Percentiles rank a stretch among this genome's conserved stretches.
Conservation (phyloP, 257 asterid species). For the Voacanga thouarsii region DNA sequence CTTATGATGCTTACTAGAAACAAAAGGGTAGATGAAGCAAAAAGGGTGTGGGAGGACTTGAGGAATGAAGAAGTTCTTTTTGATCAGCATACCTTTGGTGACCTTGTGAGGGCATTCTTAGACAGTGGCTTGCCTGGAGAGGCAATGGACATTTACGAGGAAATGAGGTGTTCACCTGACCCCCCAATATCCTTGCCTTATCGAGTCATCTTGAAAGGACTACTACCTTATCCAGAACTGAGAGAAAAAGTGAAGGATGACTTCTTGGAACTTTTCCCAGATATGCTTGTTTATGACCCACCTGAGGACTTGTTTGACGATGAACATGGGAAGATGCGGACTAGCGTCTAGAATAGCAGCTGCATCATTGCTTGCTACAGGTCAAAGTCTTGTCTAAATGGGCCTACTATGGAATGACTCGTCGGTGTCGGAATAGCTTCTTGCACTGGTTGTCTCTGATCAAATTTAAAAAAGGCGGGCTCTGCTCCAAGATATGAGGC, state of each 20-base stretch:
- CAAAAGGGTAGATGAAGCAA: constrained; percentile 59
- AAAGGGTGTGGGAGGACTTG: constrained; percentile 75
- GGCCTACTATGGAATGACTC: not conserved
- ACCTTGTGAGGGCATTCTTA: constrained; percentile 77
- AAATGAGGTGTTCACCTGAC: constrained; percentile 80
- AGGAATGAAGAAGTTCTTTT: constrained; percentile 73
- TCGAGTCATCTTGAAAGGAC: constrained; percentile 84
- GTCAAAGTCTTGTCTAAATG: not conserved
- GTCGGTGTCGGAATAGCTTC: not conserved
- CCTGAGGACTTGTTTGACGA: constrained; percentile 75
- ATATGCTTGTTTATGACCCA: constrained; percentile 75
- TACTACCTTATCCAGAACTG: constrained; percentile 69
- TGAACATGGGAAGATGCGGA: constrained; percentile 35
- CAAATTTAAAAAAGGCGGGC: not conserved
- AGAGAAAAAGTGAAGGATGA: constrained; percentile 90
- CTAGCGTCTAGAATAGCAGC: constrained; percentile 38
- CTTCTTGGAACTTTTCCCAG: constrained; percentile 80
- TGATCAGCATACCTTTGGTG: constrained; percentile 96
- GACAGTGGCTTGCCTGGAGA: constrained; percentile 60
- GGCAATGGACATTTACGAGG: constrained; percentile 81
- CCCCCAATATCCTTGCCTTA: constrained; percentile 76
- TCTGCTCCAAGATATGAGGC: not conserved
- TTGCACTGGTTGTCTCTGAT: not conserved
- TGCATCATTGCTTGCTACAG: not conserved
- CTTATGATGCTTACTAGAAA: constrained; percentile 94